phyloP scores from a whole-genome alignment of 352 stramenopile genomes.

The Blastocystis sp. region DNA sequence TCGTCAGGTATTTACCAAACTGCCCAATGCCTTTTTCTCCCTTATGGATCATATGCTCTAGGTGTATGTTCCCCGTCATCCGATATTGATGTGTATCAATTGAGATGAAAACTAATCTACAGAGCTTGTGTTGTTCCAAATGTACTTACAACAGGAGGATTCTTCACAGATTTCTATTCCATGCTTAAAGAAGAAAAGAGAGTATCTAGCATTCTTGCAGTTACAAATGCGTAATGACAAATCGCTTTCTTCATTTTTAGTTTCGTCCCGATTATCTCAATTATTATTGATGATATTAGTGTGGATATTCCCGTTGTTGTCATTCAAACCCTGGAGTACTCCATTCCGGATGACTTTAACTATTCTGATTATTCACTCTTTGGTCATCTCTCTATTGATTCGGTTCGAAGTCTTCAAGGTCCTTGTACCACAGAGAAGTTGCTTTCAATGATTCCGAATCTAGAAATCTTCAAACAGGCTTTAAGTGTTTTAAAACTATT shows the following conservation, averaged over 20 bases:
- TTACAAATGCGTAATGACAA: neutral
- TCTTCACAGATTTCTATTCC: slow-evolving; percentile 49
- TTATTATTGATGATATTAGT: slow-evolving; percentile 29
- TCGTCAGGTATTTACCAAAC: neutral
- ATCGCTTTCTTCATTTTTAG: neutral
- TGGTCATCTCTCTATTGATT: neutral
- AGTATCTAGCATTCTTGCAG: neutral
- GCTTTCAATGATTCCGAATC: neutral
- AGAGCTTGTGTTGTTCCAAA: slow-evolving; percentile 52
- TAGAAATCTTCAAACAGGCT: neutral
- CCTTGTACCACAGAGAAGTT: neutral
- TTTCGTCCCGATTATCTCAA: slow-evolving; percentile 50
- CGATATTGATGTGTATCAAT: slow-evolving; percentile 52
- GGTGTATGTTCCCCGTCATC: slow-evolving; percentile 34
- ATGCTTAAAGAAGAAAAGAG: neutral
- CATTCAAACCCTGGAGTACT: neutral
- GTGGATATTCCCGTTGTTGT: slow-evolving; percentile 10
- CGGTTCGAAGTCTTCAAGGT: neutral
- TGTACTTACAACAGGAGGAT: neutral
- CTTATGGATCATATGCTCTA: slow-evolving; percentile 23
- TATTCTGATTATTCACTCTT: neutral
- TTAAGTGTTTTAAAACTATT: neutral
- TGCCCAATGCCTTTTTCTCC: neutral
- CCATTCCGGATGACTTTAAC: neutral
- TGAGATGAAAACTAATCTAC: neutral